Evolutionary conservation across 2,329 filamentous ascomycete genomes (phyloP).

Genomic region (Trichoderma simmonsii): DNA sequence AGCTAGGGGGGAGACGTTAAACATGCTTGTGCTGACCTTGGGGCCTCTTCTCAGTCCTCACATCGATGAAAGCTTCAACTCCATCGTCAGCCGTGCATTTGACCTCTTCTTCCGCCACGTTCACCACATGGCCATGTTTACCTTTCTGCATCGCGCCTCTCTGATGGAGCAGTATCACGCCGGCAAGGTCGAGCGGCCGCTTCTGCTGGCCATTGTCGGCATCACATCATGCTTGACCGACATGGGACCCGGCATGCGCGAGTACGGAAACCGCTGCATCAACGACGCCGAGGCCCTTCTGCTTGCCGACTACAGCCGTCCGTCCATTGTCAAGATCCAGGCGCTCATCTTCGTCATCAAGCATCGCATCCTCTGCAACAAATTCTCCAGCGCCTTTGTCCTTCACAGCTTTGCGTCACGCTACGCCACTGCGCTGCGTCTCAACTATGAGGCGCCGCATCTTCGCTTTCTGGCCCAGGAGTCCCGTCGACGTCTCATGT

Average conservation of each 20-base stretch:
- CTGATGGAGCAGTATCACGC: constrained; percentile 58
- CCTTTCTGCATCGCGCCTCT: constrained; percentile 57
- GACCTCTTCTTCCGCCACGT: constrained; percentile 58
- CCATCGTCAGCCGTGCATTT: constrained; percentile 51
- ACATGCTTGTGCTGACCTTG: not conserved
- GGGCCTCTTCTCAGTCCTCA: constrained; percentile 27
- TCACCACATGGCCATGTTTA: constrained; percentile 58
- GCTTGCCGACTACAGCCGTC: constrained; percentile 51
- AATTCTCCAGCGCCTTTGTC: constrained; percentile 45
- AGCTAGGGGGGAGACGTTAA: not conserved
- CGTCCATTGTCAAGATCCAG: constrained; percentile 55
- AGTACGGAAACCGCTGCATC: constrained; percentile 53
- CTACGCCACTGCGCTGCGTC: constrained; percentile 41
- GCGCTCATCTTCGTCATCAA: constrained; percentile 45
- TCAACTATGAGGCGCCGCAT: constrained; percentile 42
- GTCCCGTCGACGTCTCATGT: constrained; percentile 42
- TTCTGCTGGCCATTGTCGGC: constrained; percentile 53
- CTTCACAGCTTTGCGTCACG: constrained; percentile 42
- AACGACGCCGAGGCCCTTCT: constrained; percentile 54
- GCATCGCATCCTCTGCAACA: constrained; percentile 43
- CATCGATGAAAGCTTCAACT: constrained; percentile 45
- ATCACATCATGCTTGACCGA: constrained; percentile 56
- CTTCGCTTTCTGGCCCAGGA: constrained; percentile 42
- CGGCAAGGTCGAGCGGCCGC: constrained; percentile 52
- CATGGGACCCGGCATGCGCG: constrained; percentile 49